Evolutionary conservation across 257 asterid genomes (phyloP).

Genomic region (Nicotiana attenuata): DNA sequence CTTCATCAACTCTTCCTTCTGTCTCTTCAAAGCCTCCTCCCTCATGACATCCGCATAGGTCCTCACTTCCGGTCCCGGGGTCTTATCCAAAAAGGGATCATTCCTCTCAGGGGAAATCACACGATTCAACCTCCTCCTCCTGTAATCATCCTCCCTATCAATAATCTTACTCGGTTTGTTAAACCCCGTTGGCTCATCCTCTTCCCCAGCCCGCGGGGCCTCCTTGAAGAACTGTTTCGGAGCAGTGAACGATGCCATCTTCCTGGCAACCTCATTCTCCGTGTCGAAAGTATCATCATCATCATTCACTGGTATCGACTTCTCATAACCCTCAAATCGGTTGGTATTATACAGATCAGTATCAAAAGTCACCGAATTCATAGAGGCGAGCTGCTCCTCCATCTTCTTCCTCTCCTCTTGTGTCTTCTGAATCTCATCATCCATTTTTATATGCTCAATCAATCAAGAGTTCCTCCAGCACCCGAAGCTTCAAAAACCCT

Average conservation of each 20-base stretch:
- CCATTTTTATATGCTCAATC: conserved; percentile 2
- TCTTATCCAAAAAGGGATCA: conserved; percentile 83
- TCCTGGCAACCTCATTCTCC: conserved; percentile 70
- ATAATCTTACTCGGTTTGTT: conserved; percentile 71
- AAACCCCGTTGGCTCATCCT: conserved; percentile 59
- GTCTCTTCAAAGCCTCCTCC: conserved; percentile 70
- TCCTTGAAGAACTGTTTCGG: conserved; percentile 74
- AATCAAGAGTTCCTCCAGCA: background rate
- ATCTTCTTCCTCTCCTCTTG: conserved; percentile 79
- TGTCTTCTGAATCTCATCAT: conserved; percentile 57
- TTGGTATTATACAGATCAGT: conserved; percentile 57
- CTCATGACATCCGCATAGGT: conserved; percentile 84
- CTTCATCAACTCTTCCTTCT: conserved; percentile 71
- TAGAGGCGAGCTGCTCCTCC: conserved; percentile 87
- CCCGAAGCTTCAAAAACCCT: background rate
- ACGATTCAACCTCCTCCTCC: conserved; percentile 75
- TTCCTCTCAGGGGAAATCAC: conserved; percentile 78
- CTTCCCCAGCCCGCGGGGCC: conserved; percentile 59
- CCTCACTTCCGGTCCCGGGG: conserved; percentile 83
- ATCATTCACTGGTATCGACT: conserved; percentile 73
- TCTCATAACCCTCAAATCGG: conserved; percentile 73
- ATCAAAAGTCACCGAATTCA: conserved; percentile 64
- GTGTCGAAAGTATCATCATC: conserved; percentile 58
- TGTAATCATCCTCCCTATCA: conserved; percentile 81
- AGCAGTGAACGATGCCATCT: conserved; percentile 77